Conservation (phyloP, 768 basidiomycete genomes). For the Leccinum ochraceum region DNA sequence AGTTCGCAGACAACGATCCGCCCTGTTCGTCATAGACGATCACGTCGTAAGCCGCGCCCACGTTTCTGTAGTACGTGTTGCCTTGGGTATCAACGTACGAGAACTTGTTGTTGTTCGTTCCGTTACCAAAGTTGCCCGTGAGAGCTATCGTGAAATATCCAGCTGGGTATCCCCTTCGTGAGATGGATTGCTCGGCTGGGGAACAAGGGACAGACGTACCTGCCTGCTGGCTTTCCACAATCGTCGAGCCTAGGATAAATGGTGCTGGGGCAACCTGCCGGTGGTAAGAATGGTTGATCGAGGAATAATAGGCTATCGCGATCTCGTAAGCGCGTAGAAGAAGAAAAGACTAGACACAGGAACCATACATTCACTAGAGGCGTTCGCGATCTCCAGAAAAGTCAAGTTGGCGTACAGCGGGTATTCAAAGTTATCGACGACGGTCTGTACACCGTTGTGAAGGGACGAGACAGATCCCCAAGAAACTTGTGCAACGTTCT, state of each 20-base stretch:
- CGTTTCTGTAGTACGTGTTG: slow-evolving; percentile 62
- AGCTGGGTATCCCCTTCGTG: slow-evolving; percentile 28
- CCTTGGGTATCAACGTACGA: slow-evolving; percentile 56
- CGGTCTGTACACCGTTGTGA: slow-evolving; percentile 45
- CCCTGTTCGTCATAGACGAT: slow-evolving; percentile 61
- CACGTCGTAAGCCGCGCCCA: slow-evolving; percentile 59
- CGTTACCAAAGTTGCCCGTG: slow-evolving; percentile 60
- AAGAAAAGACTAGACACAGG: neutral
- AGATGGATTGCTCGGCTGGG: slow-evolving; percentile 1
- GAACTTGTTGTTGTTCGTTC: slow-evolving; percentile 70
- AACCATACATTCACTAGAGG: slow-evolving; percentile 21
- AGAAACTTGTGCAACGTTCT: slow-evolving; percentile 54
- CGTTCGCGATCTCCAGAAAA: slow-evolving; percentile 32
- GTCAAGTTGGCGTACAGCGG: slow-evolving; percentile 49
- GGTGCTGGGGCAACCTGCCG: slow-evolving; percentile 59
- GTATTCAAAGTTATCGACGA: slow-evolving; percentile 55
- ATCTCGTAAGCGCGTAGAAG: neutral
- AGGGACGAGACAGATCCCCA: slow-evolving; percentile 47
- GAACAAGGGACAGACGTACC: slow-evolving; percentile 37
- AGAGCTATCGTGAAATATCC: slow-evolving; percentile 50
- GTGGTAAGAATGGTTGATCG: slow-evolving; percentile 70
- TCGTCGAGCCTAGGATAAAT: slow-evolving; percentile 58
- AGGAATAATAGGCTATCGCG: slow-evolving; percentile 45
- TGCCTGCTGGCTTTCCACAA: slow-evolving; percentile 58
- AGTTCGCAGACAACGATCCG: slow-evolving; percentile 44